Evolutionary conservation across 768 basidiomycete species (phyloP).

Genomic region (Tricholoma saponaceum): DNA sequence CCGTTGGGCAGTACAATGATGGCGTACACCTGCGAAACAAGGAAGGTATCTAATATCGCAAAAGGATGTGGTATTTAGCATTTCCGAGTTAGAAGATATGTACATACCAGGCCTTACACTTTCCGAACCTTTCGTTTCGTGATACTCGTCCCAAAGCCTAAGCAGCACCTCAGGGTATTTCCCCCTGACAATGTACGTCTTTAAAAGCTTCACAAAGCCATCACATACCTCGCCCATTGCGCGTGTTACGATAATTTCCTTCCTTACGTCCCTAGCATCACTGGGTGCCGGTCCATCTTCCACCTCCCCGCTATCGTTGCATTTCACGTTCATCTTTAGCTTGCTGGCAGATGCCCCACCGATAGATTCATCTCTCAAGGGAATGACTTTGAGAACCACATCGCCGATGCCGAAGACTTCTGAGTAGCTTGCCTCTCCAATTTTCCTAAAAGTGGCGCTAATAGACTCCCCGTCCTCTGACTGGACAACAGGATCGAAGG

Average conservation of each 20-base stretch:
- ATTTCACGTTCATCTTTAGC: slow-evolving; percentile 8
- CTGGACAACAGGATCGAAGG: slow-evolving; percentile 62
- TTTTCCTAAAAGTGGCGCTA: slow-evolving; percentile 61
- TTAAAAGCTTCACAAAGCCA: slow-evolving; percentile 78
- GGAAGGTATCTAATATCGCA: slow-evolving; percentile 58
- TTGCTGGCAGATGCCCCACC: slow-evolving; percentile 3
- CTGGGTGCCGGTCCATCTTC: slow-evolving; percentile 65
- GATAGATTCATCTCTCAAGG: slow-evolving; percentile 53
- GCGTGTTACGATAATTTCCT: slow-evolving; percentile 74
- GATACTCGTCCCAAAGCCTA: slow-evolving; percentile 84
- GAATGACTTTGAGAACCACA: slow-evolving; percentile 89
- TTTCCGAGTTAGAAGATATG: not conserved
- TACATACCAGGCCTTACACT: slow-evolving; percentile 76
- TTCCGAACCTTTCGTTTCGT: slow-evolving; percentile 70
- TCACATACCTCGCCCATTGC: slow-evolving; percentile 73
- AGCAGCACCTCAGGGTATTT: slow-evolving; percentile 78
- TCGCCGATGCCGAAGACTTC: slow-evolving; percentile 92
- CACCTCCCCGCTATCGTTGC: slow-evolving; percentile 17
- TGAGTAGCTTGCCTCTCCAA: slow-evolving; percentile 95
- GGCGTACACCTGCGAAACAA: slow-evolving; percentile 75
- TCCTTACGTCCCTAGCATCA: slow-evolving; percentile 71
- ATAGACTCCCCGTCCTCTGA: slow-evolving; percentile 12
- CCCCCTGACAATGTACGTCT: slow-evolving; percentile 84
- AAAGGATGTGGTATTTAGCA: not conserved
- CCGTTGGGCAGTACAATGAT: slow-evolving; percentile 90